Base-by-base conservation (phyloP, 495 filamentous ascomycete species). In the Daldinia concentrica region DNA sequence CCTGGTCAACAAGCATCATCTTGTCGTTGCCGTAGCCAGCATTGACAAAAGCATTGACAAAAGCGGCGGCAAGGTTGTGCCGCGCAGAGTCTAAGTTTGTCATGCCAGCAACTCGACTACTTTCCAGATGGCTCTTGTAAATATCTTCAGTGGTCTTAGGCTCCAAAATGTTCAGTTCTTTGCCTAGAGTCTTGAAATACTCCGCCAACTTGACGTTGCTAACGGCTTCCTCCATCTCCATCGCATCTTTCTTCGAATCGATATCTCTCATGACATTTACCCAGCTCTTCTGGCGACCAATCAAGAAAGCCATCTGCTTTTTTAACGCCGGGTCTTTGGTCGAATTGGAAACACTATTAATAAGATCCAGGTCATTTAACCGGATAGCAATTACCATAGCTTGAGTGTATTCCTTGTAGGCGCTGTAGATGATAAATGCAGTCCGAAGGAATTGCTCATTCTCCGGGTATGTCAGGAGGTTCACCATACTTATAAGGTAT, bases 401-500 rank as follows among this genome's bases (percentile, higher is more conserved):
- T 79, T 98, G 94, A 14, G 94, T 90, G 72, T 94, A 88, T 77
- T 97, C 92, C 69, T 95, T 91, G 85, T 97, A 96, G 61, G 90
- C 87, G 70, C 90, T 91, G 82, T 99, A 99, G 78, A 98, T 96
- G 60, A 86, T 85, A 80, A 98, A 95, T 57, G 94, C 94, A 1
- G 94, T 94, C 48, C 86, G 86, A 65, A 99, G 91, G 81, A 98
- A 98, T 77, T 90, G 89, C 77, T 97, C 91, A 77, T 98, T 97
- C 82, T 99, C 95, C 30, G 95, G 95, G 76, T 94, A 97, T 8
- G 96, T 98, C 77, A 99, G 88, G 15, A 98, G 88, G 72, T 95
- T 95, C 58, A 99, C 95, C 93, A 98, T 98, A 84, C 92, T 97
- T 73, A 97, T 93, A 90, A 99, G 97, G 79, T 99, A 99, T 72